Evolutionary conservation across 257 asterid genomes (phyloP).

Genomic region (Voacanga thouarsii): DNA sequence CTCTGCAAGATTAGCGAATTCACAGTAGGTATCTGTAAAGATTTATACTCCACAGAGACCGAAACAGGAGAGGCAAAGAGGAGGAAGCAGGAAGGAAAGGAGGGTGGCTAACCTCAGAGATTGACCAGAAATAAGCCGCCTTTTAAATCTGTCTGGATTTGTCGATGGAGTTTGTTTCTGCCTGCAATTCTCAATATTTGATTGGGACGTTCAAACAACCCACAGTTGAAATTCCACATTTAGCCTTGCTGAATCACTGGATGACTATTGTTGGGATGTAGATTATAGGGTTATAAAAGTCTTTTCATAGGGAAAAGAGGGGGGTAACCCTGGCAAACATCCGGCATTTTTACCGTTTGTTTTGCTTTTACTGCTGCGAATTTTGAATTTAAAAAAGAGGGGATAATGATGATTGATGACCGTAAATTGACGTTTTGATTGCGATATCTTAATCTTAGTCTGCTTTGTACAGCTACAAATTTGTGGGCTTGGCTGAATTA

Average conservation of each 20-base stretch:
- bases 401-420: conserved; percentile 4
- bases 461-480: neutral
- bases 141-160: conserved; percentile 24
- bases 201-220: conserved; percentile 36
- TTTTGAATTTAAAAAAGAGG: conserved; percentile 24
- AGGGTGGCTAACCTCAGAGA: conserved; percentile 6
- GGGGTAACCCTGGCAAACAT: neutral
- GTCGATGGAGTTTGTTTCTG: conserved; percentile 7
- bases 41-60: conserved; percentile 7
- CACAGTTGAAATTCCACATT: neutral
- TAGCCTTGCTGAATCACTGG: neutral
- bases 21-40: neutral
- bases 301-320: neutral
- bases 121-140: conserved; percentile 30
- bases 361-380: conserved; percentile 10
- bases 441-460: conserved; percentile 4
- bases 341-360: conserved; percentile 18
- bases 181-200: conserved; percentile 14
- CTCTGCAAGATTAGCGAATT: neutral
- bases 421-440: neutral
- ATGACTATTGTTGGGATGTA: neutral
- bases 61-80: neutral
- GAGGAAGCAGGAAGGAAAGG: conserved; percentile 24
- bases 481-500: neutral
- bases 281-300: neutral